A percentile compares a stretch with the other conserved stretches of the same genome.
These are phyloP conservation scores for Rhizopus stolonifer DNA, from an alignment of 371 early-diverging fungal genomes.

Conservation along the genomic window DNA sequence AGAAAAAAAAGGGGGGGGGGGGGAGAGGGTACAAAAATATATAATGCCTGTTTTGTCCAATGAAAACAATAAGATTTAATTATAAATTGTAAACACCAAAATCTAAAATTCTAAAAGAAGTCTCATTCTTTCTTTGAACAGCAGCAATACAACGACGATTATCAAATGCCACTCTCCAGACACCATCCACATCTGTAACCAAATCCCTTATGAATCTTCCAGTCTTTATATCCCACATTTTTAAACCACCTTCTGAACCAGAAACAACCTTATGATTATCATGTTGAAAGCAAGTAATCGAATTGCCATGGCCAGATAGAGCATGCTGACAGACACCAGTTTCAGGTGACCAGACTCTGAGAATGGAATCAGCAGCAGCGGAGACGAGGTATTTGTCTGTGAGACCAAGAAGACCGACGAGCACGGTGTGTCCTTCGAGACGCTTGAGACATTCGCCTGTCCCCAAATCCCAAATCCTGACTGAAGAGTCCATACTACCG, in stretches of 20 bases:
- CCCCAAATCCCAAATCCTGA: slow-evolving; percentile 91
- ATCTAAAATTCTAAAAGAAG: slow-evolving; percentile 54
- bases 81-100: slow-evolving; percentile 40
- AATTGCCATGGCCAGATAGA: slow-evolving; percentile 71
- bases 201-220: slow-evolving; percentile 80
- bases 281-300: slow-evolving; percentile 95
- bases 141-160: slow-evolving; percentile 84
- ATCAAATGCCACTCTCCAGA: slow-evolving; percentile 93
- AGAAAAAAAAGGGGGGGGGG: neutral
- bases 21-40: no score
- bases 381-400: slow-evolving; percentile 85
- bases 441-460: slow-evolving; percentile 72
- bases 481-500: slow-evolving; percentile 93
- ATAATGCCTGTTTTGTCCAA: no score
- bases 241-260: slow-evolving; percentile 92
- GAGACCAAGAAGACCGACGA: slow-evolving; percentile 91
- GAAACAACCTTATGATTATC: slow-evolving; percentile 88
- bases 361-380: slow-evolving; percentile 93
- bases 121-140: slow-evolving; percentile 61
- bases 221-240: slow-evolving; percentile 90
- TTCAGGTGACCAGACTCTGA: slow-evolving; percentile 91
- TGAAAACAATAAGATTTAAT: no score
- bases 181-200: slow-evolving; percentile 69
- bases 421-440: slow-evolving; percentile 79
- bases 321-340: slow-evolving; percentile 70